Evolutionary conservation across 805 yeast genomes (phyloP).

Genomic region (Millerozyma miso): DNA sequence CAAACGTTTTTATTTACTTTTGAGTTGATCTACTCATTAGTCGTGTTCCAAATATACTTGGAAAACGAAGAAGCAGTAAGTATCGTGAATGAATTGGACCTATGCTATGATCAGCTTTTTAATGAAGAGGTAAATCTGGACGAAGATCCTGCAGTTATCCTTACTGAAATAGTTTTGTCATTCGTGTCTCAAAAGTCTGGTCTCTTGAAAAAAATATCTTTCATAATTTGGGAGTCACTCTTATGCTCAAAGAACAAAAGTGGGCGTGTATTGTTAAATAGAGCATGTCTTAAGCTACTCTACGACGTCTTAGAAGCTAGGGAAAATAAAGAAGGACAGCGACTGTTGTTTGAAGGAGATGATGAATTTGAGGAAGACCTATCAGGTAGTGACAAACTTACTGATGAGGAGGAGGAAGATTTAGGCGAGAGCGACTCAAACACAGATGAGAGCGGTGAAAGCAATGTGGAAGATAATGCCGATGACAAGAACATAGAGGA

Average conservation of each 20-base stretch:
- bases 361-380: slow-evolving; percentile 25
- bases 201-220: slow-evolving; percentile 33
- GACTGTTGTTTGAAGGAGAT: slow-evolving; percentile 64
- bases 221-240: slow-evolving; percentile 38
- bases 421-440: slow-evolving; percentile 24
- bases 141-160: slow-evolving; percentile 25
- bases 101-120: slow-evolving; percentile 49
- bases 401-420: slow-evolving; percentile 19
- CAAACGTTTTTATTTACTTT: slow-evolving; percentile 54
- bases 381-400: slow-evolving; percentile 20
- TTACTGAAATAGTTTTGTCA: slow-evolving; percentile 42
- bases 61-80: slow-evolving; percentile 76
- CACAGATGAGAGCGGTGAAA: slow-evolving; percentile 26
- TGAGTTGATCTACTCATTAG: slow-evolving; percentile 73
- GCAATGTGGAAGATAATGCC: slow-evolving; percentile 7
- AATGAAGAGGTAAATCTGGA: slow-evolving; percentile 7
- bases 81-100: slow-evolving; percentile 66
- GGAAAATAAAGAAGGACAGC: slow-evolving; percentile 82
- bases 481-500: slow-evolving; percentile 12
- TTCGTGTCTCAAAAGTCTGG: slow-evolving; percentile 40
- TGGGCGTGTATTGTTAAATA: slow-evolving; percentile 23
- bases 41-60: slow-evolving; percentile 68
- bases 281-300: slow-evolving; percentile 32
- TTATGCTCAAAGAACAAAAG: slow-evolving; percentile 26
- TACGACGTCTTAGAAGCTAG: slow-evolving; percentile 43